Evolutionary conservation across 257 asterid species (phyloP).

Genomic region (Knoxia roxburghii): DNA sequence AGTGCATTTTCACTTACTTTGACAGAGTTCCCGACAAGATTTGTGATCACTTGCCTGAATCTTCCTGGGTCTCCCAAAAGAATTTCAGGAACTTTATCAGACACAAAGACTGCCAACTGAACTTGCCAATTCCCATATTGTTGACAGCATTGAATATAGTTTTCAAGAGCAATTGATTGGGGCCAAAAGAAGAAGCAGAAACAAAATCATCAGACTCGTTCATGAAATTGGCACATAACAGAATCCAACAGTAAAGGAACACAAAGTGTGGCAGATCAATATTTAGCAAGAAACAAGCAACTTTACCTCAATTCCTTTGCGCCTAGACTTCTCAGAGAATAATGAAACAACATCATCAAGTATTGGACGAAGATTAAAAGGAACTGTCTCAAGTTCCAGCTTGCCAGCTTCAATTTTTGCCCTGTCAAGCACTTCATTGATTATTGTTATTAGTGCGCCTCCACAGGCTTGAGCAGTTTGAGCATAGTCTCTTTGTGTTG

Average conservation of each 20-base stretch:
- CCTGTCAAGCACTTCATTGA: conserved; percentile 88
- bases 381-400: conserved; percentile 82
- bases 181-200: conserved; percentile 6
- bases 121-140: conserved; percentile 23
- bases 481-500: conserved; percentile 85
- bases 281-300: background rate
- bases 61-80: conserved; percentile 94
- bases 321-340: conserved; percentile 83
- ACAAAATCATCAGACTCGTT: conserved; percentile 1
- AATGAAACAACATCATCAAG: conserved; percentile 81
- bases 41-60: conserved; percentile 87
- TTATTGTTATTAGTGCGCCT: conserved; percentile 71
- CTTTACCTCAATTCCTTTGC: conserved; percentile 79
- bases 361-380: conserved; percentile 62
- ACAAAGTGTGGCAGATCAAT: background rate
- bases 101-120: conserved; percentile 87
- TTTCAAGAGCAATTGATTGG: background rate
- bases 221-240: background rate
- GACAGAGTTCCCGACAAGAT: conserved; percentile 92
- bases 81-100: conserved; percentile 81
- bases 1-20: conserved; percentile 50
- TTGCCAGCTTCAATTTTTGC: conserved; percentile 91
- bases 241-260: background rate
- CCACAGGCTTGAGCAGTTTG: conserved; percentile 97
- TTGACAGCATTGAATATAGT: background rate